These are phyloP conservation scores for Encephalitozoon romaleae DNA, from an alignment of 371 early-diverging fungal species.

Conservation along the genomic window DNA sequence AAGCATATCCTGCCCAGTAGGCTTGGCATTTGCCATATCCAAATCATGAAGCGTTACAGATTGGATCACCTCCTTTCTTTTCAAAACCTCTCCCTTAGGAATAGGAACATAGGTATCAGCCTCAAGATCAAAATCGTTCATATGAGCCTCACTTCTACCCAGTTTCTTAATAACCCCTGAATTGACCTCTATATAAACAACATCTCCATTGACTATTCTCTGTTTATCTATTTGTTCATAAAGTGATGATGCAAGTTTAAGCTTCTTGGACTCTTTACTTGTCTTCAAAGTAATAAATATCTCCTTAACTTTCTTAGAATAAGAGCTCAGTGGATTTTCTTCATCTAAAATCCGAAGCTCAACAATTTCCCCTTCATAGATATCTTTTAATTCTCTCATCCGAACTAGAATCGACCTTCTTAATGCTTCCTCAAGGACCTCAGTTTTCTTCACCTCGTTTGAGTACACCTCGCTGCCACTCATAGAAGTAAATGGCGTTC, in stretches of 20 bases:
- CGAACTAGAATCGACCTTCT: constrained; percentile 37
- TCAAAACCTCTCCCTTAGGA: constrained; percentile 50
- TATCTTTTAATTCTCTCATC: constrained; percentile 47
- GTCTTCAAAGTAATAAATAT: constrained; percentile 41
- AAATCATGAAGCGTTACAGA: constrained; percentile 52
- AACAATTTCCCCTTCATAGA: constrained; percentile 59
- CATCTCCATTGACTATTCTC: constrained; percentile 50
- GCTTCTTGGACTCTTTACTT: constrained; percentile 44
- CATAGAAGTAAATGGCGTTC: constrained; percentile 49
- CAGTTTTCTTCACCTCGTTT: constrained; percentile 42
- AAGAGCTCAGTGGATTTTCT: constrained; percentile 36
- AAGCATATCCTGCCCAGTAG: constrained; percentile 38
- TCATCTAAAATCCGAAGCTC: constrained; percentile 47
- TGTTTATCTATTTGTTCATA: constrained; percentile 42
- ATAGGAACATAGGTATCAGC: constrained; percentile 54
- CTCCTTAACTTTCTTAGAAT: constrained; percentile 24
- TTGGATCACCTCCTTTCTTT: constrained; percentile 46
- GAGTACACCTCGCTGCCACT: constrained; percentile 49
- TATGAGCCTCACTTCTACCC: constrained; percentile 53
- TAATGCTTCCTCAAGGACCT: constrained; percentile 49
- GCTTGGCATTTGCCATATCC: constrained; percentile 42
- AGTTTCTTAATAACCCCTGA: constrained; percentile 54
- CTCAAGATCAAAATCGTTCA: constrained; percentile 58
- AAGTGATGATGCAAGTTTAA: constrained; percentile 35
- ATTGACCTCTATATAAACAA: constrained; percentile 54